A percentile compares a stretch with the other conserved stretches of the same genome.
phyloP scores from a whole-genome alignment of 192 early-diverging fungal species.

The Dimargaris xerosporica region DNA sequence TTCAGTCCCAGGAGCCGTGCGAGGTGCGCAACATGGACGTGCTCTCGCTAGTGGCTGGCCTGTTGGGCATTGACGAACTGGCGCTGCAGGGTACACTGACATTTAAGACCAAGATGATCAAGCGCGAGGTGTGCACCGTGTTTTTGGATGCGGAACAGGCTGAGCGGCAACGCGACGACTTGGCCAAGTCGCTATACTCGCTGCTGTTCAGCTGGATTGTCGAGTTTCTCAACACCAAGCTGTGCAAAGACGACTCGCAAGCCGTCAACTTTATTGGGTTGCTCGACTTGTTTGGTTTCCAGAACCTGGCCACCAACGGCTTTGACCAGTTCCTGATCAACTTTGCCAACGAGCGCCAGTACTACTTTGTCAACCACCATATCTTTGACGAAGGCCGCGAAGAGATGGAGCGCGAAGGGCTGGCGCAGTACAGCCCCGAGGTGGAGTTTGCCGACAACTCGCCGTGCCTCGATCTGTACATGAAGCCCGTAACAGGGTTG shows the following conservation, averaged over 20 bases:
- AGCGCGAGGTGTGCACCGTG: conserved; percentile 64
- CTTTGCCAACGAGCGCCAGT: conserved; percentile 78
- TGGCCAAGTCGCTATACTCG: conserved; percentile 62
- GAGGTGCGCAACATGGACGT: conserved; percentile 59
- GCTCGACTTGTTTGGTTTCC: conserved; percentile 74
- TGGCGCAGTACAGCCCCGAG: conserved; percentile 26
- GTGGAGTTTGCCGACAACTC: conserved; percentile 45
- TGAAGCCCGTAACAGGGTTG: conserved; percentile 49
- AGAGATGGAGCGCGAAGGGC: conserved; percentile 44
- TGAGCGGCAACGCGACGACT: conserved; percentile 48
- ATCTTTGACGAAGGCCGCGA: conserved; percentile 51
- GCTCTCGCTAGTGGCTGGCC: conserved; percentile 60
- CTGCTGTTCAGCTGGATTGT: conserved; percentile 73
- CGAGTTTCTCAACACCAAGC: conserved; percentile 69
- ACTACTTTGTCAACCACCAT: conserved; percentile 53
- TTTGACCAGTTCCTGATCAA: conserved; percentile 61
- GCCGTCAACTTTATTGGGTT: conserved; percentile 64
- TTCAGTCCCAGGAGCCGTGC: conserved; percentile 50
- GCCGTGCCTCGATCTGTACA: conserved; percentile 54
- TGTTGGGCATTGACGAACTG: conserved; percentile 60
- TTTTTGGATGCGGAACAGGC: conserved; percentile 65
- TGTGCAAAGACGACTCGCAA: conserved; percentile 44
- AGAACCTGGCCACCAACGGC: conserved; percentile 30
- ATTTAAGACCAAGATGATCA: conserved; percentile 65
- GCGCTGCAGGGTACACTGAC: conserved; percentile 64